These are phyloP conservation scores for Gynostemma pentaphyllum DNA, from an alignment of 306 rosid species.

Conservation along the genomic window DNA sequence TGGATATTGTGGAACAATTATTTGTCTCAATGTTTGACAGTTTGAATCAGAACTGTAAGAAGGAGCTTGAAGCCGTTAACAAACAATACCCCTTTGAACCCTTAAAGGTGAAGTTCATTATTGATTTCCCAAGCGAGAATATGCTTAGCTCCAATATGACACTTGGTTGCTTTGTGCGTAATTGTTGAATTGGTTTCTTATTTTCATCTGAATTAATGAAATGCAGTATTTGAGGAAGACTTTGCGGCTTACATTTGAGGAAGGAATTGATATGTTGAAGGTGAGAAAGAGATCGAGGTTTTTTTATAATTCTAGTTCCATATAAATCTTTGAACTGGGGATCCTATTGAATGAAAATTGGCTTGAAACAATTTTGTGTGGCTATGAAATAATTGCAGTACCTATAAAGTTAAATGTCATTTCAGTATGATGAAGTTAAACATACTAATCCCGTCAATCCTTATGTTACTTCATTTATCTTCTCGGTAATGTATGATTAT, in stretches of 20 bases:
- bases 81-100: constrained; percentile 89
- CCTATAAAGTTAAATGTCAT: too few relatives aligned
- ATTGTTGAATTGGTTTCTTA: background rate
- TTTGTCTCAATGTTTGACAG: constrained; percentile 70
- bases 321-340: too few relatives aligned
- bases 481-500: too few relatives aligned
- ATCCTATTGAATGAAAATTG: too few relatives aligned
- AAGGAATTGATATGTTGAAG: constrained; percentile 92
- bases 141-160: too few relatives aligned
- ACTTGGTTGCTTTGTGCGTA: background rate
- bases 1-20: constrained; percentile 60
- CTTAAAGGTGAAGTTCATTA: constrained; percentile 59
- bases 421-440: too few relatives aligned
- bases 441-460: too few relatives aligned
- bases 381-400: too few relatives aligned
- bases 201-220: background rate
- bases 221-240: constrained; percentile 79
- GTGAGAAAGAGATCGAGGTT: constrained; percentile 23
- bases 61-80: constrained; percentile 66
- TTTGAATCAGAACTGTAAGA: constrained; percentile 49
- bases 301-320: background rate
- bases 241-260: constrained; percentile 71
- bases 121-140: too few relatives aligned
- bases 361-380: too few relatives aligned
- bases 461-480: too few relatives aligned